Percentiles rank a stretch among this genome's conserved stretches.
These are phyloP conservation scores for Lyophyllum atratum DNA, from an alignment of 768 basidiomycete genomes.

Conservation along the genomic window DNA sequence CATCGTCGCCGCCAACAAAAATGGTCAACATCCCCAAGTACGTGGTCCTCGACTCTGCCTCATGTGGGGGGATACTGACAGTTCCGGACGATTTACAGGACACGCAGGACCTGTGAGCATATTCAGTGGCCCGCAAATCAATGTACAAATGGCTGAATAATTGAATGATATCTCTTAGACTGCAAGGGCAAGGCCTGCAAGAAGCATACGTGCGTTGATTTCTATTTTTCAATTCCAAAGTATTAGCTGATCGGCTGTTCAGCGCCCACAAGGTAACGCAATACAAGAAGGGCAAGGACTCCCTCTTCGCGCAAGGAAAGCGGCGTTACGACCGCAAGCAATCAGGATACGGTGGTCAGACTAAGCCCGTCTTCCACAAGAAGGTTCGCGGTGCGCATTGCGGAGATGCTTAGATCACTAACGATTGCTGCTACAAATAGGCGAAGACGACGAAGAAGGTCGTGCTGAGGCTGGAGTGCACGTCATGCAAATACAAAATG, in stretches of 20 bases:
- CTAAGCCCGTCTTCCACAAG: slow-evolving; percentile 99
- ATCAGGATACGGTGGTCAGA: slow-evolving; percentile 99
- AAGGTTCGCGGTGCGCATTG: slow-evolving; percentile 56
- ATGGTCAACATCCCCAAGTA: slow-evolving; percentile 98
- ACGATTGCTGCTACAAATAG: slow-evolving; percentile 35
- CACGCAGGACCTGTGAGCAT: slow-evolving; percentile 93
- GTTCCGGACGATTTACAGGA: slow-evolving; percentile 44
- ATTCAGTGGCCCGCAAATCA: background rate
- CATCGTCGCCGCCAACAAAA: slow-evolving; percentile 48
- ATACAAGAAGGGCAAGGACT: slow-evolving; percentile 99
- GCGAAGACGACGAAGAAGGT: slow-evolving; percentile 99
- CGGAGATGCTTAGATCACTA: background rate
- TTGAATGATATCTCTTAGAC: slow-evolving; percentile 40
- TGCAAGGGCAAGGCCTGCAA: slow-evolving; percentile 97
- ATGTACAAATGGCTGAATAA: slow-evolving; percentile 4
- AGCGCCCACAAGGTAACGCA: slow-evolving; percentile 99
- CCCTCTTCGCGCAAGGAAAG: slow-evolving; percentile 97
- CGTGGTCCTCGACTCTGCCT: slow-evolving; percentile 30
- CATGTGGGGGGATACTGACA: slow-evolving; percentile 9
- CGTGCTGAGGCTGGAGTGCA: slow-evolving; percentile 96
- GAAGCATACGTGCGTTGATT: slow-evolving; percentile 88
- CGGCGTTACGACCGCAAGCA: slow-evolving; percentile 99
- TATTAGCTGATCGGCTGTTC: slow-evolving; percentile 12
- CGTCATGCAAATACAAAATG: slow-evolving; percentile 98
- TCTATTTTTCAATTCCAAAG: background rate